Evolutionary conservation across 2,329 filamentous ascomycete genomes (phyloP), one percentile per base, ranked within the genome.

Genomic region (Colletotrichum phormii): DNA sequence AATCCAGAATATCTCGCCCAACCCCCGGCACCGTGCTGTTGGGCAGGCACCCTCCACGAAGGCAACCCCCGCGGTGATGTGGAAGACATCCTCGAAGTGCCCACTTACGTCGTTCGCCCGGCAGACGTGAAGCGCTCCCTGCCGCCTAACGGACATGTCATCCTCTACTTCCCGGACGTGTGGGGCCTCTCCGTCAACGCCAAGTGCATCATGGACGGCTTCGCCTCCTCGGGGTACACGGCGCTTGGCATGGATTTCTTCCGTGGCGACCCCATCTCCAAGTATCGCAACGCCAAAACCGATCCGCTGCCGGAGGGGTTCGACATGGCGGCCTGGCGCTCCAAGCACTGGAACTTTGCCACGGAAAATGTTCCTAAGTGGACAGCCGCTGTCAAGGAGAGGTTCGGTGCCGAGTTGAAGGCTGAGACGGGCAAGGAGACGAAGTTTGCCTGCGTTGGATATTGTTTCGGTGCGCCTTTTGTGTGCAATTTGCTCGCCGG

Each of bases 321-420:
- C 69, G 86, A 88, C 76, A 84, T 82, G 26, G 82, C 83, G 37
- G 86, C 84, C 6, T 88, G 86, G 86, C 84, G 84, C 68, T 66
- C 72, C 35, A 87, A 87, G 77, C 84, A 88, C 71, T 80, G 76
- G 15, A 75, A 76, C 4, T 87, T 84, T 74, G 85, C 86, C 0
- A 76, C 79, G 4, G 82, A 81, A 49, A 80, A 80, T n/a, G 83
- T 86, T 0, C 85, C 86, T 0, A 78, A 78, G 67, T 88, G 86
- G 86, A 80, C 81, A 1, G 78, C 79, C 6, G 82, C 81, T 1
- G 83, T 84, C 42, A 81, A 79, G 42, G 64, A 74, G 31, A 73
- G 78, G 55, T 86, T 82, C 68, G 83, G 81, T 22, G 78, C 77
- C 18, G 55, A 76, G 9, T 3, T 64, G 6, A 37, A 29, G 22